Conservation (phyloP, 2,329 filamentous ascomycete species). For the Alternaria infectoria region DNA sequence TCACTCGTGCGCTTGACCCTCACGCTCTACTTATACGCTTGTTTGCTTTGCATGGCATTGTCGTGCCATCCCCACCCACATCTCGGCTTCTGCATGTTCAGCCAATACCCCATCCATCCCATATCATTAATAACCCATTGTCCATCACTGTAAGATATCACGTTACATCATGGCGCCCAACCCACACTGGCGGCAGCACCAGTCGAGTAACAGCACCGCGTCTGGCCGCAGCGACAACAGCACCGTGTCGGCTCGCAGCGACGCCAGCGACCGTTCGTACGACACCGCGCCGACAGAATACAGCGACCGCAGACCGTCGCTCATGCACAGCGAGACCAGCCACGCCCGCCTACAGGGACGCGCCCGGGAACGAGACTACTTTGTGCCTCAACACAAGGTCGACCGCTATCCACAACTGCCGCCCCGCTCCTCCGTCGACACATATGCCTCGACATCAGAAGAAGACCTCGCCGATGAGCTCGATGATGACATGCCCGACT, state of each 20-base stretch:
- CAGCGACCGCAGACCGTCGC: slow-evolving; percentile 36
- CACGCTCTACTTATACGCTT: slow-evolving; percentile 24
- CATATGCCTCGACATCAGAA: slow-evolving; percentile 78
- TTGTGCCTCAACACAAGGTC: slow-evolving; percentile 15
- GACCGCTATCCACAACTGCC: slow-evolving; percentile 21
- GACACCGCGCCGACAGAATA: slow-evolving; percentile 46
- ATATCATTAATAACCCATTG: slow-evolving; percentile 11
- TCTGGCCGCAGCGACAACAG: slow-evolving; percentile 30
- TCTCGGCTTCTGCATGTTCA: slow-evolving; percentile 7
- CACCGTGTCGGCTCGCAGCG: slow-evolving; percentile 39
- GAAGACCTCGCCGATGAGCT: slow-evolving; percentile 59
- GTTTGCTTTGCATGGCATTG: slow-evolving; percentile 22
- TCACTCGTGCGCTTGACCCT: slow-evolving; percentile 14
- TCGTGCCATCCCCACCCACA: slow-evolving; percentile 16
- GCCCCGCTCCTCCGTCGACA: slow-evolving; percentile 70
- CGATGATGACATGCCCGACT: slow-evolving; percentile 56
- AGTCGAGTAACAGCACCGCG: slow-evolving; percentile 36
- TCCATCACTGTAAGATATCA: slow-evolving; percentile 3
- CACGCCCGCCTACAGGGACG: slow-evolving; percentile 37
- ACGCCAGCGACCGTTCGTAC: slow-evolving; percentile 39
- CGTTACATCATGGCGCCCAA: slow-evolving; percentile 39
- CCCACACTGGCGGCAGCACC: slow-evolving; percentile 40
- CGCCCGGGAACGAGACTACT: slow-evolving; percentile 32
- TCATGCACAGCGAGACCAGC: slow-evolving; percentile 41
- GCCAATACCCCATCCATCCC: slow-evolving; percentile 2